Percentiles rank a stretch among this genome's conserved stretches.
phyloP scores from a whole-genome alignment of 192 early-diverging fungal genomes.

The Chytriomyces sp. region DNA sequence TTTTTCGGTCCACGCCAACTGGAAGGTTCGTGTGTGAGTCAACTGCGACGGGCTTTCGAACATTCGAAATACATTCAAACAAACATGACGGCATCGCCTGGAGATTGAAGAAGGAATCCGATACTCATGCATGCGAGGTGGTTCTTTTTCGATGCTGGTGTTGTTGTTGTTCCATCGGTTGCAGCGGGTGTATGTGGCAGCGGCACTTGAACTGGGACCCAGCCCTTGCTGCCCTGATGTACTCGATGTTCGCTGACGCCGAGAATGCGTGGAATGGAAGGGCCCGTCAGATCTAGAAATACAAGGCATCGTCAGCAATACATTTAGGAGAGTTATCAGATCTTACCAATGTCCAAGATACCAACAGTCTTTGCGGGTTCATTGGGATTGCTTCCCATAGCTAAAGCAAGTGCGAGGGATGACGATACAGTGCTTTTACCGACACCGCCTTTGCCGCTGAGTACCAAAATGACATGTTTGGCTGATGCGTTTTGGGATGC shows the following conservation, averaged over 20 bases:
- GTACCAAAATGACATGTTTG: conserved; percentile 90
- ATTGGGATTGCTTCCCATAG: conserved; percentile 37
- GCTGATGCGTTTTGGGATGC: conserved; percentile 5
- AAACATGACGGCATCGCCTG: conserved; percentile 94
- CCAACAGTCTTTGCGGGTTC: conserved; percentile 52
- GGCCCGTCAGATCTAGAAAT: conserved; percentile 84
- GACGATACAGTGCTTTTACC: conserved; percentile 94
- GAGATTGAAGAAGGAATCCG: conserved; percentile 86
- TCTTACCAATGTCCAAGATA: conserved; percentile 77
- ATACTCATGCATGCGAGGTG: conserved; percentile 87
- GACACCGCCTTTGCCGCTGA: conserved; percentile 98
- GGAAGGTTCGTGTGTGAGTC: neutral
- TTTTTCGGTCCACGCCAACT: conserved; percentile 84
- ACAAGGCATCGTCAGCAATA: neutral
- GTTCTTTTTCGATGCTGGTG: conserved; percentile 33
- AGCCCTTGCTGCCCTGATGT: conserved; percentile 79
- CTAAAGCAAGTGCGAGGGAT: conserved; percentile 85
- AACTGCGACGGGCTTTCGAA: neutral
- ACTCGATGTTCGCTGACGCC: conserved; percentile 81
- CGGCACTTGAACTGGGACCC: conserved; percentile 54
- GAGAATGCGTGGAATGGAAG: conserved; percentile 93
- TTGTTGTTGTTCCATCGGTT: neutral
- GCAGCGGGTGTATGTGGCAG: neutral
- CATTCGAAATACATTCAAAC: neutral
- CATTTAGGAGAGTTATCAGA: neutral